Evolutionary conservation across 1,139 yeast species (phyloP).

Genomic region (Candida pseudoviswanathii): DNA sequence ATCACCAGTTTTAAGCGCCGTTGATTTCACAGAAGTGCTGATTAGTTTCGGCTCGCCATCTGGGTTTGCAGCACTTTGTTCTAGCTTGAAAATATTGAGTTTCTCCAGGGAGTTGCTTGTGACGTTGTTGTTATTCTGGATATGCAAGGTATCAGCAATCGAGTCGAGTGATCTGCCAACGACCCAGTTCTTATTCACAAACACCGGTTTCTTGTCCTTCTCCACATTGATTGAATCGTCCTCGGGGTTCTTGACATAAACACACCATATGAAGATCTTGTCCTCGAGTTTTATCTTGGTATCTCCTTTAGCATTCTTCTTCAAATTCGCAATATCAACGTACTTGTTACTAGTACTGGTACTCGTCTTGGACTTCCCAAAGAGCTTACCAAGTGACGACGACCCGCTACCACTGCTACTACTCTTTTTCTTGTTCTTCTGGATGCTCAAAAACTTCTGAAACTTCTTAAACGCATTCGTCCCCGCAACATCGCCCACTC

Average conservation of each 20-base stretch:
- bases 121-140: conserved; percentile 59
- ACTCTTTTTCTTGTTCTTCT: conserved; percentile 21
- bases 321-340: conserved; percentile 35
- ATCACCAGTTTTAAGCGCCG: conserved; percentile 50
- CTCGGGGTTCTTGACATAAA: conserved; percentile 35
- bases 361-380: conserved; percentile 15
- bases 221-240: conserved; percentile 33
- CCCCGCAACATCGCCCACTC: conserved; percentile 33
- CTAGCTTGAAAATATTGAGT: conserved; percentile 46
- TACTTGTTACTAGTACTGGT: conserved; percentile 16
- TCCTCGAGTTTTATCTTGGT: conserved; percentile 52
- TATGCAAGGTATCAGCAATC: conserved; percentile 54
- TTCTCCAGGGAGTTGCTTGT: conserved; percentile 44
- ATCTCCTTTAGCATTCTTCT: conserved; percentile 71
- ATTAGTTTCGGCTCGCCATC: conserved; percentile 24
- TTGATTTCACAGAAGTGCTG: conserved; percentile 13
- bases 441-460: conserved; percentile 43
- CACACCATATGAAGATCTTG: conserved; percentile 64
- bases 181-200: conserved; percentile 65
- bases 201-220: conserved; percentile 43
- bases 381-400: conserved; percentile 19
- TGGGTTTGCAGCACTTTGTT: conserved; percentile 20
- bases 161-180: conserved; percentile 79
- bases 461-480: conserved; percentile 49
- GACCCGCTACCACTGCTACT: conserved; percentile 10